phyloP scores from a whole-genome alignment of 176 grass and related monocot genomes.

The Tillandsia leiboldiana region DNA sequence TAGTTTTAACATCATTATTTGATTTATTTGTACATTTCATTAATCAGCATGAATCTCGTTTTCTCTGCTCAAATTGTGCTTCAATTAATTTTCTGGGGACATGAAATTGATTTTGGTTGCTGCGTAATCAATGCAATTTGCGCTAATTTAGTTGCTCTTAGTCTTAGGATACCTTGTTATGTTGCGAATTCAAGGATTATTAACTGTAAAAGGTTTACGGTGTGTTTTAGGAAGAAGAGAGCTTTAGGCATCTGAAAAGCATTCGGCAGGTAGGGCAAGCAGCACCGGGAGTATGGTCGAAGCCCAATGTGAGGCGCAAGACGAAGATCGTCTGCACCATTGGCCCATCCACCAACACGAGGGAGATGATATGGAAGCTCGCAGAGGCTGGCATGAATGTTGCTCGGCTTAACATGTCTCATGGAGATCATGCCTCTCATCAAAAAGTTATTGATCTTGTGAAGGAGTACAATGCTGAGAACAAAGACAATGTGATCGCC shows the following conservation, averaged over 20 bases:
- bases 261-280: conserved; percentile 52
- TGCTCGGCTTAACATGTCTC: conserved; percentile 88
- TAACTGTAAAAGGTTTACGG: conserved; percentile 16
- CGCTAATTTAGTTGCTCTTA: too few species aligned
- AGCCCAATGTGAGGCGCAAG: conserved; percentile 82
- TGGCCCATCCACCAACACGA: conserved; percentile 88
- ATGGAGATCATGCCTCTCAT: conserved; percentile 88
- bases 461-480: conserved; percentile 86
- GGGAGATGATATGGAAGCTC: conserved; percentile 87
- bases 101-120: too few species aligned
- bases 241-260: conserved; percentile 74
- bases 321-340: conserved; percentile 99
- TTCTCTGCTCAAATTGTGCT: too few species aligned
- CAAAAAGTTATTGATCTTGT: conserved; percentile 89
- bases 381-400: conserved; percentile 91
- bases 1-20: too few species aligned
- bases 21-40: neutral
- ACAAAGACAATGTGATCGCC: conserved; percentile 71
- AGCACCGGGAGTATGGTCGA: conserved; percentile 56
- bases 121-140: too few species aligned
- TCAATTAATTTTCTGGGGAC: too few species aligned
- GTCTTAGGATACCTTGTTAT: too few species aligned
- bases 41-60: neutral
- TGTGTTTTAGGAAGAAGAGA: conserved; percentile 54
- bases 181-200: neutral